phyloP scores from a whole-genome alignment of 768 basidiomycete species.

The Auricularia sp. region DNA sequence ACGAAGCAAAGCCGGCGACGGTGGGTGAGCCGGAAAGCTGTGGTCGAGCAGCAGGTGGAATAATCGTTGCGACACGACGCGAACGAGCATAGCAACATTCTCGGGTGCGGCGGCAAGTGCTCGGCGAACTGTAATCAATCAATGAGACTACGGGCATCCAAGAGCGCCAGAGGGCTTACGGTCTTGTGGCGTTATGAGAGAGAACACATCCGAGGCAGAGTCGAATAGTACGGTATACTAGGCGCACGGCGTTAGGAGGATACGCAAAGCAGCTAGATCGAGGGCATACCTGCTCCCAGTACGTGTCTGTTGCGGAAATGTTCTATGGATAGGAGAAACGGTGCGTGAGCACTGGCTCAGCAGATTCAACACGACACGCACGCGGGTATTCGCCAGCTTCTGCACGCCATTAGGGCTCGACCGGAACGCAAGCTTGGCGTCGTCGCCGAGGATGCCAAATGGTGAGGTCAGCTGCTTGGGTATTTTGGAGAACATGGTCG shows the following conservation, averaged over 20 bases:
- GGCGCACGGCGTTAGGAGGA: constrained; percentile 5
- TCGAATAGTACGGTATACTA: constrained; percentile 83
- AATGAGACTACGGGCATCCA: constrained; percentile 7
- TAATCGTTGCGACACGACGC: constrained; percentile 54
- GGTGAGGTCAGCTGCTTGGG: constrained; percentile 65
- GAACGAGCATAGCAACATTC: constrained; percentile 76
- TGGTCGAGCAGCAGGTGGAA: constrained; percentile 71
- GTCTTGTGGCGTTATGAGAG: constrained; percentile 77
- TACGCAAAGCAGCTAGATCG: neutral
- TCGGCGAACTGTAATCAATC: constrained; percentile 52
- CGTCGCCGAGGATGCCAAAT: constrained; percentile 72
- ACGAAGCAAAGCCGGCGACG: constrained; percentile 37
- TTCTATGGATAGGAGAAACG: constrained; percentile 33
- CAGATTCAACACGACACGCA: constrained; percentile 28
- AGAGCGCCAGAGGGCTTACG: constrained; percentile 36
- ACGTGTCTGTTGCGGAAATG: constrained; percentile 63
- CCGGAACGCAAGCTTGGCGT: constrained; percentile 82
- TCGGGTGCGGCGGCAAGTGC: constrained; percentile 74
- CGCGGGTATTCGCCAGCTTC: constrained; percentile 62
- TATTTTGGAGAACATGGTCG: constrained; percentile 32
- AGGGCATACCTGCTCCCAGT: constrained; percentile 68
- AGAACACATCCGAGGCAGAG: constrained; percentile 83
- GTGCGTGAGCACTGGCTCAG: constrained; percentile 5
- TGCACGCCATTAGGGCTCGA: constrained; percentile 72
- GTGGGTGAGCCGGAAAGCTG: constrained; percentile 57